These are phyloP conservation scores for Chrysanthemum makinoi DNA, from an alignment of 129 eudicot species.

Conservation along the genomic window DNA sequence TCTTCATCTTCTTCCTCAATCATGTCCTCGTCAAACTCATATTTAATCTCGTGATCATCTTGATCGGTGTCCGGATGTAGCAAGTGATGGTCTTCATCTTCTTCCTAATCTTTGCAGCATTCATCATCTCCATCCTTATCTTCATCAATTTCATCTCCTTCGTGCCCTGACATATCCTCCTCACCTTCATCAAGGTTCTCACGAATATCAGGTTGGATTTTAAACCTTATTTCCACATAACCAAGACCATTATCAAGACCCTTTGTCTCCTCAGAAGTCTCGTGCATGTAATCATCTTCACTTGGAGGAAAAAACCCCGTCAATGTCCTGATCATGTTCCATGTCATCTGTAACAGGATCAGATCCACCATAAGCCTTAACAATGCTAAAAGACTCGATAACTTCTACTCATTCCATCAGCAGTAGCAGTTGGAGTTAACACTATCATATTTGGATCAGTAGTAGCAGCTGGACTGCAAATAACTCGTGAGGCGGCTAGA, in stretches of 20 bases:
- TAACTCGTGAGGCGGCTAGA: too few relatives aligned
- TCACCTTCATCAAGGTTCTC: constrained; percentile 83
- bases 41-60: too few relatives aligned
- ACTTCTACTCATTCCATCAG: constrained; percentile 14
- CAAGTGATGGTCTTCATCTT: too few relatives aligned
- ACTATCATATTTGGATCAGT: too few relatives aligned
- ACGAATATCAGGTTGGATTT: constrained; percentile 65
- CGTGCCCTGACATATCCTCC: constrained; percentile 95
- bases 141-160: constrained; percentile 82
- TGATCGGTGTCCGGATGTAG: too few relatives aligned
- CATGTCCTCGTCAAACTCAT: too few relatives aligned
- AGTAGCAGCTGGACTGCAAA: too few relatives aligned
- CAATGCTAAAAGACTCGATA: constrained; percentile 42
- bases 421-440: too few relatives aligned
- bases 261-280: constrained; percentile 61
- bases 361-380: constrained; percentile 75
- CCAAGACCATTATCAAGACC: constrained; percentile 73
- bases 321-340: constrained; percentile 97
- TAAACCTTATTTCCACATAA: constrained; percentile 73
- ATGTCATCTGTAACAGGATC: constrained; percentile 85
- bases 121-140: constrained; percentile 62
- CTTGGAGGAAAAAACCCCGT: constrained; percentile 63
- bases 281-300: constrained; percentile 97
- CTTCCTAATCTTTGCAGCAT: too few relatives aligned
- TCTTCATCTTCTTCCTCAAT: too few relatives aligned